A percentile compares a stretch with the other conserved stretches of the same genome.
Evolutionary conservation across 805 yeast species (phyloP).

Genomic region (Candida odintsovae): DNA sequence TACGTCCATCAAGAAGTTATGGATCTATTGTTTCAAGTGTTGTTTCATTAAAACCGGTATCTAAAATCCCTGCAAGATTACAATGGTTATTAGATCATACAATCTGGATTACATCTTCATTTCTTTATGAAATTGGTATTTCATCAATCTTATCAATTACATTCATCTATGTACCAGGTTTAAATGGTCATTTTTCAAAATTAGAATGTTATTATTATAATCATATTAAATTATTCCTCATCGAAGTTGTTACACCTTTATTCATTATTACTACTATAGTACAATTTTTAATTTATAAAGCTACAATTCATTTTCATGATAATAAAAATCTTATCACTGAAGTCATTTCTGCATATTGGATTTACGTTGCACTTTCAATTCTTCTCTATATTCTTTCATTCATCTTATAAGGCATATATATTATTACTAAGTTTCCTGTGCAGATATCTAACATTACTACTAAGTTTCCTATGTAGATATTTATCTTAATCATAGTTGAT

Average conservation of each 20-base stretch:
- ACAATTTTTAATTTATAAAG: constrained; percentile 2
- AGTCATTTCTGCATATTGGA: constrained; percentile 1
- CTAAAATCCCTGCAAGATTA: constrained; percentile 11
- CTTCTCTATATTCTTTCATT: not conserved
- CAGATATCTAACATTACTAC: too few species aligned
- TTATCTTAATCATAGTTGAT: too few species aligned
- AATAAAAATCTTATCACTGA: not conserved
- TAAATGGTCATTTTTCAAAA: constrained; percentile 24
- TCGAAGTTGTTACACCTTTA: constrained; percentile 28
- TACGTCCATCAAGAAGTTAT: not conserved
- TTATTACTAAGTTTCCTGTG: too few species aligned
- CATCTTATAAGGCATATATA: too few species aligned
- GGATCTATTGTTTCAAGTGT: constrained; percentile 5
- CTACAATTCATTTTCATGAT: not conserved
- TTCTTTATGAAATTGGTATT: constrained; percentile 27
- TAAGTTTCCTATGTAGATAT: too few species aligned
- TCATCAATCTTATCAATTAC: constrained; percentile 31
- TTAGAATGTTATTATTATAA: constrained; percentile 30
- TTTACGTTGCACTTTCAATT: not conserved
- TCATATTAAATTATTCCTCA: constrained; percentile 24
- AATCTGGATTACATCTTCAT: constrained; percentile 9
- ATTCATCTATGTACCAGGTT: constrained; percentile 34
- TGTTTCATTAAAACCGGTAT: constrained; percentile 8
- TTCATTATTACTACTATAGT: constrained; percentile 12
- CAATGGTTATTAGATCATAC: constrained; percentile 8